Percentiles rank a stretch among this genome's conserved stretches.
phyloP scores from a whole-genome alignment of 225 moss, liverwort and hornwort species.

The Asterella californica region DNA sequence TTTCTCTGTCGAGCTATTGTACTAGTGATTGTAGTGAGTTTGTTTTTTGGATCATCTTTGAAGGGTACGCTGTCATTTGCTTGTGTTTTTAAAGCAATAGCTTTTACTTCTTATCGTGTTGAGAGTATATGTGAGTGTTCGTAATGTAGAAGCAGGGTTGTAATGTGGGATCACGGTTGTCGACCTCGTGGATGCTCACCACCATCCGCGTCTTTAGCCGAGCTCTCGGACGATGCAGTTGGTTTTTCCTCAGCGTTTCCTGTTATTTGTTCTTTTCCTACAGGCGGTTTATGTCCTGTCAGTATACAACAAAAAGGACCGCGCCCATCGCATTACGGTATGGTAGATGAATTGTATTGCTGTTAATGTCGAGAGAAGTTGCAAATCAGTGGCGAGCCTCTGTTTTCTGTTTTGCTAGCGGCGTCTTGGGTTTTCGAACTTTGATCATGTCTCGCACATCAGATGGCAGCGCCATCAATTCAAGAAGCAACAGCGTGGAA shows the following conservation, averaged over 20 bases:
- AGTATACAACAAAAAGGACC: constrained; percentile 70
- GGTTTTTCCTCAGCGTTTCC: not conserved
- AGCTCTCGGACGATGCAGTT: not conserved
- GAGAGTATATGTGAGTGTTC: no score
- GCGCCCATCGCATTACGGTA: constrained; percentile 75
- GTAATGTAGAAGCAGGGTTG: no score
- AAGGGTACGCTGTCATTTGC: not conserved
- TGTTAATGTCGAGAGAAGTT: not conserved
- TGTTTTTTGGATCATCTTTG: not conserved
- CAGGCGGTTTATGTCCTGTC: constrained; percentile 82
- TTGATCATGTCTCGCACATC: not conserved
- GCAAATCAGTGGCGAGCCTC: not conserved
- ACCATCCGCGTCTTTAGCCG: not conserved
- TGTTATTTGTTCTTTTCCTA: constrained; percentile 6
- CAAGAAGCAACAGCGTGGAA: constrained; percentile 73
- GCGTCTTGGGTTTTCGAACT: not conserved
- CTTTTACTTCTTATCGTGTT: not conserved
- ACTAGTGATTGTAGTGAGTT: no score
- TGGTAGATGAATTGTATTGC: not conserved
- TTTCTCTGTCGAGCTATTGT: no score
- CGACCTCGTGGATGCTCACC: not conserved
- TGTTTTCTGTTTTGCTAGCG: not conserved
- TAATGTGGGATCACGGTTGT: no score
- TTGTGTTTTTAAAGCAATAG: not conserved
- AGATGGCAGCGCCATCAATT: constrained; percentile 76